These are phyloP conservation scores for Silene vulgaris DNA, from an alignment of 179 eudicot genomes.

Conservation along the genomic window DNA sequence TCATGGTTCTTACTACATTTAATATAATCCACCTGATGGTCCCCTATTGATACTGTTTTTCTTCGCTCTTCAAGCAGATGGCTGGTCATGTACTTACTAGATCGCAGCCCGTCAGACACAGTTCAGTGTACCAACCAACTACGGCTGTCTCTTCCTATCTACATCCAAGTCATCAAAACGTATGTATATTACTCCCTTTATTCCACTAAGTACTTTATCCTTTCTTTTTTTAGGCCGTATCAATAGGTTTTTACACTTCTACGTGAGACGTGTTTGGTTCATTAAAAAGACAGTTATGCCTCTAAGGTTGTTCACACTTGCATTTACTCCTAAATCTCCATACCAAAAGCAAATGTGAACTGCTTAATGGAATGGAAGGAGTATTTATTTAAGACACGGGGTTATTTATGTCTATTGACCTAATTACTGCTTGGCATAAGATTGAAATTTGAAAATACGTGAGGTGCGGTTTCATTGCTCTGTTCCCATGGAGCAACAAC, in stretches of 20 bases:
- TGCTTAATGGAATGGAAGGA: neutral
- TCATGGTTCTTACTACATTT: neutral
- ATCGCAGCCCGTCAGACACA: conserved; percentile 53
- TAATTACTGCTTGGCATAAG: neutral
- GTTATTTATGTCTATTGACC: neutral
- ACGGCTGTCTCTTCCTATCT: conserved; percentile 54
- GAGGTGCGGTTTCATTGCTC: neutral
- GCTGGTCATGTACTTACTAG: conserved; percentile 55
- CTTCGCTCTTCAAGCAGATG: conserved; percentile 38
- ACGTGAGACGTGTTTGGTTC: neutral
- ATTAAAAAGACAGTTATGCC: neutral
- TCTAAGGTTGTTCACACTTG: neutral
- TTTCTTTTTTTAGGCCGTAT: neutral
- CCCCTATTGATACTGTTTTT: conserved; percentile 3
- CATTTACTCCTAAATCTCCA: neutral
- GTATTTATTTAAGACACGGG: neutral
- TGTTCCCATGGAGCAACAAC: conserved; percentile 2
- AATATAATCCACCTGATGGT: conserved; percentile 5
- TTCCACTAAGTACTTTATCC: neutral
- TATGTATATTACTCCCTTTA: conserved; percentile 26
- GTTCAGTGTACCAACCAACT: conserved; percentile 54
- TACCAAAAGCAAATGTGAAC: too few species aligned
- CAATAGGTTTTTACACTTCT: neutral
- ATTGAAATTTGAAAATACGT: neutral
- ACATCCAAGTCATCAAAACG: conserved; percentile 64